A percentile compares a stretch with the other conserved stretches of the same genome.
phyloP scores from a whole-genome alignment of 495 filamentous ascomycete genomes.

The Geoglossum glabrum region DNA sequence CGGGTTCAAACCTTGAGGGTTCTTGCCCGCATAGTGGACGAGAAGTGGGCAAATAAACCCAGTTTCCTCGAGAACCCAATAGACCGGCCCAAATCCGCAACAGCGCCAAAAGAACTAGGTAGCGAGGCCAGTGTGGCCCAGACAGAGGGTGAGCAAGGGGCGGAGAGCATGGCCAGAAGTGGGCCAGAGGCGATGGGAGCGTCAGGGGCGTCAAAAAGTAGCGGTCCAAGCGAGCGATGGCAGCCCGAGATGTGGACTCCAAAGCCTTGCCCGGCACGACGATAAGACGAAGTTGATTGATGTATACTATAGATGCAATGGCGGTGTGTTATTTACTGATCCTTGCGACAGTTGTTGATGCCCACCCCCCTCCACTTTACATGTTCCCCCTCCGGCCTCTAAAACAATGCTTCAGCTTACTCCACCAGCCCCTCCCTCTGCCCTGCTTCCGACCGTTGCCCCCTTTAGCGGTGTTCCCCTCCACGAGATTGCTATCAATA shows the following conservation, averaged over 20 bases:
- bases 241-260: slow-evolving; percentile 59
- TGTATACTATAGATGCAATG: background rate
- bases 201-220: background rate
- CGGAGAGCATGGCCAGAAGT: background rate
- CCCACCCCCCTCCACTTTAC: background rate
- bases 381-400: background rate
- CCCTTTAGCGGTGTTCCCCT: background rate
- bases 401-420: background rate
- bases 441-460: background rate
- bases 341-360: background rate
- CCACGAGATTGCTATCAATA: background rate
- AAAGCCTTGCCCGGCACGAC: slow-evolving; percentile 15
- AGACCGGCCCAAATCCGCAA: background rate
- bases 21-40: slow-evolving; percentile 62
- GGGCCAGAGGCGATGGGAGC: background rate
- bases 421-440: background rate
- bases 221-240: slow-evolving; percentile 48
- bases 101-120: background rate
- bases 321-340: background rate
- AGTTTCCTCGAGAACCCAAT: slow-evolving; percentile 34
- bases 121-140: background rate
- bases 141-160: background rate
- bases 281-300: background rate
- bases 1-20: slow-evolving; percentile 50
- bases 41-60: slow-evolving; percentile 64